These are phyloP conservation scores for Wakefieldia striispora DNA, from an alignment of 768 basidiomycete species.

Conservation along the genomic window DNA sequence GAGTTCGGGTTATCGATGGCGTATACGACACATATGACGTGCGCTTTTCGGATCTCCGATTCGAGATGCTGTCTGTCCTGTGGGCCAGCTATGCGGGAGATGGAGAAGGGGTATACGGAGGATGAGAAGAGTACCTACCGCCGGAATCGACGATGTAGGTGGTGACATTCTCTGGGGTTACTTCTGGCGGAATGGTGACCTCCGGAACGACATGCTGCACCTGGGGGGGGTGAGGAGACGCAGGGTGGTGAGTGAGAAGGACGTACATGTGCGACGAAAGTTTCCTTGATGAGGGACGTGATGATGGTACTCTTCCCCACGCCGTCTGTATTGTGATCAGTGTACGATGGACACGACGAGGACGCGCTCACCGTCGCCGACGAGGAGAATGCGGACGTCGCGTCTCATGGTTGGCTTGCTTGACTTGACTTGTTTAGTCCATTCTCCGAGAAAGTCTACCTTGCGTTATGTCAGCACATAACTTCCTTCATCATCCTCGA, in stretches of 20 bases:
- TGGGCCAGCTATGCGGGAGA: conserved; percentile 60
- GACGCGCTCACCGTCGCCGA: conserved; percentile 77
- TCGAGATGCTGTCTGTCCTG: conserved; percentile 88
- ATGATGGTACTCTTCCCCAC: conserved; percentile 98
- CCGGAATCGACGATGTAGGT: conserved; percentile 98
- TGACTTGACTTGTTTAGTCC: conserved; percentile 14
- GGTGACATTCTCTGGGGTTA: conserved; percentile 96
- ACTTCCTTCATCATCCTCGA: neutral
- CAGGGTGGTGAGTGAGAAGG: neutral
- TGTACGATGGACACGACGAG: neutral
- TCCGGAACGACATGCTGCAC: conserved; percentile 95
- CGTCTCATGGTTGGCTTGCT: conserved; percentile 61
- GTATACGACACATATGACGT: conserved; percentile 98
- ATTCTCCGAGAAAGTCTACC: neutral
- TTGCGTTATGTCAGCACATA: conserved; percentile 20
- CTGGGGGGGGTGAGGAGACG: conserved; percentile 38
- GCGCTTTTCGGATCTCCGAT: conserved; percentile 93
- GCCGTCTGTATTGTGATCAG: conserved; percentile 59
- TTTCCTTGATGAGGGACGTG: conserved; percentile 95
- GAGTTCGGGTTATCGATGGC: conserved; percentile 95
- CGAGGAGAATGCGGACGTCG: conserved; percentile 92
- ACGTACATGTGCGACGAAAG: conserved; percentile 83
- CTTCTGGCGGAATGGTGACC: conserved; percentile 96
- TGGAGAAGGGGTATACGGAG: conserved; percentile 3
- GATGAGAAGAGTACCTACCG: conserved; percentile 48